phyloP scores from a whole-genome alignment of 73 alveolate species.

The Paramecium sonneborni region DNA sequence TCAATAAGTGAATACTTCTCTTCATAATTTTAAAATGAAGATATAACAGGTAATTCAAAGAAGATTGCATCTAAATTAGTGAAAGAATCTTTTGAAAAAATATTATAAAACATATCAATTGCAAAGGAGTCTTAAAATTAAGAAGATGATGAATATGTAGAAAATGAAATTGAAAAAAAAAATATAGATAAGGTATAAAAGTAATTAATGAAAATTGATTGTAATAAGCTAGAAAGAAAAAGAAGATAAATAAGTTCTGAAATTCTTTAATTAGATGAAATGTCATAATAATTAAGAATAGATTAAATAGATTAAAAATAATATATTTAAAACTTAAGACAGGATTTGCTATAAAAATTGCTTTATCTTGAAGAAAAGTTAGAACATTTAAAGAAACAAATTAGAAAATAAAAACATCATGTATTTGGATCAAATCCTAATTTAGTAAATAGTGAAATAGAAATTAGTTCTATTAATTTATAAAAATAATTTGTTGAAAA shows the following conservation, averaged over 20 bases:
- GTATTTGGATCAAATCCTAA: slow-evolving; percentile 34
- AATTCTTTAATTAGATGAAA: background rate
- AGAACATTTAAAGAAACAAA: background rate
- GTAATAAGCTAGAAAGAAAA: background rate
- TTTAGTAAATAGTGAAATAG: slow-evolving; percentile 21
- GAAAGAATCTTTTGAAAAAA: background rate
- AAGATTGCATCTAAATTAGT: background rate
- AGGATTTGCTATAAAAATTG: background rate
- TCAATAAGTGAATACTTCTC: background rate
- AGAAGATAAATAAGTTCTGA: slow-evolving; percentile 5
- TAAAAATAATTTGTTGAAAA: slow-evolving; percentile 13
- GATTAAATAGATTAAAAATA: slow-evolving; percentile 25
- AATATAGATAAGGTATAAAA: slow-evolving; percentile 5
- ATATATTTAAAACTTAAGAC: background rate
- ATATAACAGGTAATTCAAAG: background rate
- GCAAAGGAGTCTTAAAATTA: background rate
- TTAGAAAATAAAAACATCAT: background rate
- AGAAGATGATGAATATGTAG: background rate
- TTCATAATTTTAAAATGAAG: background rate
- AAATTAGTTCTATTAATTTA: background rate
- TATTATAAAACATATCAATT: background rate
- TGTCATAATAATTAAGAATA: background rate
- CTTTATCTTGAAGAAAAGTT: slow-evolving; percentile 26
- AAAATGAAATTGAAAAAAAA: background rate
- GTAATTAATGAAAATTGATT: background rate